These are phyloP conservation scores for Tylopilus orsonianus DNA, from an alignment of 1,284 basidiomycete genomes.

Conservation along the genomic window DNA sequence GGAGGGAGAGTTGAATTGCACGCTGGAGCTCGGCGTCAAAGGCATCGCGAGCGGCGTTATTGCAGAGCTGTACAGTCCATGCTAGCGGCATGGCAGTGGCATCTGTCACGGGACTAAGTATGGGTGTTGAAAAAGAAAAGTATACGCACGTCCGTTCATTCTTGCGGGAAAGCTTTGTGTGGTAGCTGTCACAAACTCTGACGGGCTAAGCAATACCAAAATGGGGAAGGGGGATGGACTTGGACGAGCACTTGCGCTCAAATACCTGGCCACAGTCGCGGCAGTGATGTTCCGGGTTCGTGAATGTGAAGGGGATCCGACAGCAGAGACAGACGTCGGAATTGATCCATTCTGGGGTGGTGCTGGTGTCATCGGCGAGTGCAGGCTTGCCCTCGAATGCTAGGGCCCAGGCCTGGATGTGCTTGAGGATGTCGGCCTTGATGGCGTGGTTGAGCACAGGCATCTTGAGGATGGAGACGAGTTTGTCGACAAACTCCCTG, in stretches of 20 bases:
- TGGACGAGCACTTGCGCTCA: constrained; percentile 91
- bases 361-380: constrained; percentile 73
- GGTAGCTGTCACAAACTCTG: constrained; percentile 92
- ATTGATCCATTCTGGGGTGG: constrained; percentile 95
- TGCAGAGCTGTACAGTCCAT: constrained; percentile 47
- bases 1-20: constrained; percentile 89
- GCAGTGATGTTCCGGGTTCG: constrained; percentile 98
- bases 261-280: constrained; percentile 98
- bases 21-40: constrained; percentile 90
- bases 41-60: constrained; percentile 58
- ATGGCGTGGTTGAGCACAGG: constrained; percentile 80
- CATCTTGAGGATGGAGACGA: constrained; percentile 79
- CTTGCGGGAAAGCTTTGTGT: constrained; percentile 69
- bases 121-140: constrained; percentile 6
- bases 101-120: constrained; percentile 36
- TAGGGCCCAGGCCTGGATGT: constrained; percentile 91
- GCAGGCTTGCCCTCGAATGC: constrained; percentile 83
- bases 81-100: constrained; percentile 52
- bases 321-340: constrained; percentile 94
- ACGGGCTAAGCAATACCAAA: constrained; percentile 95
- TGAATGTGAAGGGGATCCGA: constrained; percentile 89
- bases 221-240: constrained; percentile 84
- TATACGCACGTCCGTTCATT: constrained; percentile 45
- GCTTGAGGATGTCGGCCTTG: constrained; percentile 74
- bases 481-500: constrained; percentile 91